phyloP scores from a whole-genome alignment of 139 green algal species.

The Pseudopediastrum boryanum region DNA sequence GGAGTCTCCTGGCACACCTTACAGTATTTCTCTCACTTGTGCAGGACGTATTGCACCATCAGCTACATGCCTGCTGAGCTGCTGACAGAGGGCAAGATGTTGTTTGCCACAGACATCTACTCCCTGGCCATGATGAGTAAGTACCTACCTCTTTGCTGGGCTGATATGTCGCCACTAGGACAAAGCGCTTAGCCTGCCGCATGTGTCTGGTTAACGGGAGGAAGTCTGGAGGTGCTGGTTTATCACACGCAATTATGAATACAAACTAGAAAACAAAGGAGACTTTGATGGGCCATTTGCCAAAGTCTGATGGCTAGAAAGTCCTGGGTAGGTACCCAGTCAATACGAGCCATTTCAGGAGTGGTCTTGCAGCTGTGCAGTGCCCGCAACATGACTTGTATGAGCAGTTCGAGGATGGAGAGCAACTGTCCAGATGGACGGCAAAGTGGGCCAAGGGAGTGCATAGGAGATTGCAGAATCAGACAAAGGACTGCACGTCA shows the following conservation, averaged over 20 bases:
- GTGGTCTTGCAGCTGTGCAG: too few relatives aligned
- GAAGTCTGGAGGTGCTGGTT: neutral
- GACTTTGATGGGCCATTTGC: neutral
- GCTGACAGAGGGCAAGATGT: constrained; percentile 35
- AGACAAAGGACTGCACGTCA: too few relatives aligned
- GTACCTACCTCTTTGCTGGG: neutral
- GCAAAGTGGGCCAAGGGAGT: too few relatives aligned
- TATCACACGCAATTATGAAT: neutral
- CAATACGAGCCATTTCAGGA: too few relatives aligned
- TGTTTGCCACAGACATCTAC: constrained; percentile 43
- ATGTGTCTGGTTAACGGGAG: neutral
- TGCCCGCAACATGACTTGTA: neutral
- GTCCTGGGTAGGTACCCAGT: neutral
- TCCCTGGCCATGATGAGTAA: constrained; percentile 44
- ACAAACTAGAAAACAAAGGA: neutral
- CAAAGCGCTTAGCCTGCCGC: neutral
- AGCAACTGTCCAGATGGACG: neutral
- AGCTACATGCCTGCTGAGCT: constrained; percentile 50
- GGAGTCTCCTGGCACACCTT: neutral
- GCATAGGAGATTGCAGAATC: too few relatives aligned
- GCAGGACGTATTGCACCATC: constrained; percentile 42
- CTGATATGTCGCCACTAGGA: neutral
- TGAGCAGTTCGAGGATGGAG: neutral
- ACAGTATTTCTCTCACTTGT: neutral
- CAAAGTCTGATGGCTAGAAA: neutral